These are phyloP conservation scores for Amanita inopinata DNA, from an alignment of 768 basidiomycete genomes.

Conservation along the genomic window DNA sequence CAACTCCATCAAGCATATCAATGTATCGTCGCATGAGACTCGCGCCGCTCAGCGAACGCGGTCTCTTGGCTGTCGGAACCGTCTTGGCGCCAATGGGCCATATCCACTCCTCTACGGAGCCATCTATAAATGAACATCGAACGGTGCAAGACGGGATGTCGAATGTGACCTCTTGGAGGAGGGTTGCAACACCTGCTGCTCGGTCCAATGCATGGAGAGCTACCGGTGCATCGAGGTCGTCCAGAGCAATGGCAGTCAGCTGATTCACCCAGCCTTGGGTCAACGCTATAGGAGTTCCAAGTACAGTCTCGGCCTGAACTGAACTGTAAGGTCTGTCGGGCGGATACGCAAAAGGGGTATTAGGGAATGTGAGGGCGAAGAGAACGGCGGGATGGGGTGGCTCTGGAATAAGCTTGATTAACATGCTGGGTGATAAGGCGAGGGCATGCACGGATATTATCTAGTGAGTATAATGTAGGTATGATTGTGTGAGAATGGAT, in stretches of 20 bases:
- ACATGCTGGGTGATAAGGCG: conserved; percentile 28
- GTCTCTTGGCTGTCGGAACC: conserved; percentile 11
- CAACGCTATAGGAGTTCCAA: conserved; percentile 24
- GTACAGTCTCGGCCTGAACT: conserved; percentile 9
- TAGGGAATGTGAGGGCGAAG: conserved; percentile 46
- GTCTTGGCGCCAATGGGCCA: conserved; percentile 11
- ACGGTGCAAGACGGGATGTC: conserved; percentile 41
- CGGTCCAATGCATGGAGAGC: conserved; percentile 52
- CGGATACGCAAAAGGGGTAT: conserved; percentile 27
- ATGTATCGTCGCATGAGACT: conserved; percentile 21
- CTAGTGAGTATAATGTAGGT: conserved; percentile 2
- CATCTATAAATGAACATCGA: conserved; percentile 50
- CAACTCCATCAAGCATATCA: conserved; percentile 38
- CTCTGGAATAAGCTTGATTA: conserved; percentile 42
- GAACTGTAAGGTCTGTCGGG: conserved; percentile 21
- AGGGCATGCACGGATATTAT: conserved; percentile 9
- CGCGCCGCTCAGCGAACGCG: not conserved
- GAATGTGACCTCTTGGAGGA: conserved; percentile 53
- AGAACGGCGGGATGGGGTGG: conserved; percentile 42
- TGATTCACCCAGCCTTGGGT: conserved; percentile 48
- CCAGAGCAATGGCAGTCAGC: conserved; percentile 37
- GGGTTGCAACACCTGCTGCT: conserved; percentile 43
- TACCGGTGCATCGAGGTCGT: conserved; percentile 43
- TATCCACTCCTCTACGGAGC: conserved; percentile 37
- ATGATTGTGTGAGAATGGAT: not conserved